Evolutionary conservation across 2,329 filamentous ascomycete genomes (phyloP), one percentile per base, ranked within the genome.

Genomic region (Diaporthe batatas): DNA sequence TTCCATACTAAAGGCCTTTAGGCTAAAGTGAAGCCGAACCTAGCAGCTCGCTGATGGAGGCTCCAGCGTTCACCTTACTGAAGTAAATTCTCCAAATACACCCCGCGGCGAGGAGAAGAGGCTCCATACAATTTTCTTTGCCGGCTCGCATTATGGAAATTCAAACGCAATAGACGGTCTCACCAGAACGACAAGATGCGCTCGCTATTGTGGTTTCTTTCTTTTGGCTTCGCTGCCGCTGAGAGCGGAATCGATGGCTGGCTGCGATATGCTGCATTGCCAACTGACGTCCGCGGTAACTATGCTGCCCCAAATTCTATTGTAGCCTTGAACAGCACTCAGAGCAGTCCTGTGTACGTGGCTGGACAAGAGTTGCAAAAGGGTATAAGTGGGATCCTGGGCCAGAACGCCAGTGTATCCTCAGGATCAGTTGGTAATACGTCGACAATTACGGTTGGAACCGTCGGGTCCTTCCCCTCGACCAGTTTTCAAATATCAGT

Each of bases 161-260:
- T 3, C 21, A 10, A 39, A 18, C 14, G 1, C 29, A 8, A 6
- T 65, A 6, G 29, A 42, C 34, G 25, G 29, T 21, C 42, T 4
- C 23, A 49, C 59, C 25, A 21, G 11, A 2, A 49, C 29, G 25
- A 34, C 21, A 65, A 65, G 29, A 65, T 70, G 42, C 54, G n/a
- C n/a, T 10, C 42, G 18, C 68, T 70, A 21, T 49, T 70, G 14
- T 49, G 44, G n/a, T 11, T 59, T 34, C 8, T 70, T 16, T 25
- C 57, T 7, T 53, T 51, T 21, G 54, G 68, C 42, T 29, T 70
- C 49, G 85, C 78, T 53, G 80, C 80, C 57, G 90, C 89, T 51
- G 91, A 93, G 77, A 86, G 89, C 77, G 91, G 91, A 14, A 81
- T 90, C 32, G 82, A 87, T 72, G 91, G 84, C 62, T 93, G 91